Evolutionary conservation across 106 monocot genomes (phyloP).

Genomic region (Apostasia ramifera): DNA sequence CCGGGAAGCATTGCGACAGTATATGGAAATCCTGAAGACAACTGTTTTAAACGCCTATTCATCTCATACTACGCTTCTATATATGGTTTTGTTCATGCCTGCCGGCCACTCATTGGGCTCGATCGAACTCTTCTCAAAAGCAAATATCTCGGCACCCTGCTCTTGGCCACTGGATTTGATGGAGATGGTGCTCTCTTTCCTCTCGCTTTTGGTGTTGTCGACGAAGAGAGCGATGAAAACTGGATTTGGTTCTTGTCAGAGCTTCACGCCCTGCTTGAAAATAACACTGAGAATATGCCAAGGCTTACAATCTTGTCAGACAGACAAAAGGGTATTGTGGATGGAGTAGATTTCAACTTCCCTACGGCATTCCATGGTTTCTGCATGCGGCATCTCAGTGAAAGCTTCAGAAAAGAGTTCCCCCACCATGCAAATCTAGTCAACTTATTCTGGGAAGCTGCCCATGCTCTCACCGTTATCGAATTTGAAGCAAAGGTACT

Average conservation of each 20-base stretch:
- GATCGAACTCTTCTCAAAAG: conserved; percentile 84
- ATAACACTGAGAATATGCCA: conserved; percentile 94
- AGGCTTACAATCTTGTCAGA: conserved; percentile 92
- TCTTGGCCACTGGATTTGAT: conserved; percentile 91
- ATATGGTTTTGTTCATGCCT: conserved; percentile 88
- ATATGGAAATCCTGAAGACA: conserved; percentile 79
- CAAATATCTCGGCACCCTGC: conserved; percentile 91
- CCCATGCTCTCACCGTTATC: conserved; percentile 82
- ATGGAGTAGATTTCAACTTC: conserved; percentile 94
- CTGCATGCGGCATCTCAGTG: conserved; percentile 91
- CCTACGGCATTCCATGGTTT: conserved; percentile 96
- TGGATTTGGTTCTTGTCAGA: conserved; percentile 99
- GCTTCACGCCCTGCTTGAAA: conserved; percentile 69
- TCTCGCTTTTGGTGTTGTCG: conserved; percentile 95
- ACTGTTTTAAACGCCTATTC: conserved; percentile 72
- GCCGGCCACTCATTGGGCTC: conserved; percentile 85
- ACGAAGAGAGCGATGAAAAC: conserved; percentile 93
- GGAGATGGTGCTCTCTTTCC: conserved; percentile 94
- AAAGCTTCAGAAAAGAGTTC: conserved; percentile 88
- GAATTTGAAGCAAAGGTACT: conserved; percentile 87
- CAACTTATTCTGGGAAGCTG: conserved; percentile 86
- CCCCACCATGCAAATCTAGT: conserved; percentile 73
- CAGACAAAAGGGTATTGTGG: conserved; percentile 73
- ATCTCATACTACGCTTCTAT: conserved; percentile 89
- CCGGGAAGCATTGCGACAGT: conserved; percentile 83